A percentile compares a stretch with the other conserved stretches of the same genome.
Conservation (phyloP, 495 filamentous ascomycete genomes). For the Daldinia caldariorum region DNA sequence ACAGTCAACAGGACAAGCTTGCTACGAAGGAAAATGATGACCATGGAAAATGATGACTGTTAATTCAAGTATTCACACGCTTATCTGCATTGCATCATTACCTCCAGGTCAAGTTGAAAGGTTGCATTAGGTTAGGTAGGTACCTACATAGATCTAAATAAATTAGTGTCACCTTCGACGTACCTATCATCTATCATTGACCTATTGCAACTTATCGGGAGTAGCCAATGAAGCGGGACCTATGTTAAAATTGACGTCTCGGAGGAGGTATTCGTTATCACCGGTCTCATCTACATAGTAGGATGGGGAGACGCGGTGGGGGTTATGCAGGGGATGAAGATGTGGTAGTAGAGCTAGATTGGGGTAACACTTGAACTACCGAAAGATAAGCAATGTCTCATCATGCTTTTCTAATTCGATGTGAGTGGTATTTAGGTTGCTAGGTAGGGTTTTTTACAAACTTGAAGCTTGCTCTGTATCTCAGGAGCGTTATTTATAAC, state of each 20-base stretch:
- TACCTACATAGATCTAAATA: not conserved
- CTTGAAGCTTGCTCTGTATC: not conserved
- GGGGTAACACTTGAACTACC: slow-evolving; percentile 7
- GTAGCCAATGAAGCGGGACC: not conserved
- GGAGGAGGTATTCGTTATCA: slow-evolving; percentile 24
- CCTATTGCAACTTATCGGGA: slow-evolving; percentile 10
- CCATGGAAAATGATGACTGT: not conserved
- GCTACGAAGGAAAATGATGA: not conserved
- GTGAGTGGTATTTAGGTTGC: not conserved
- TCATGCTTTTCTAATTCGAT: not conserved
- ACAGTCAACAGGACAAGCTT: not conserved
- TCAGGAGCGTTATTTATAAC: not conserved
- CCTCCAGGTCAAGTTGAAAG: not conserved
- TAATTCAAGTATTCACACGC: not conserved
- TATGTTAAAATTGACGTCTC: not conserved
- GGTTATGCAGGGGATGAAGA: not conserved
- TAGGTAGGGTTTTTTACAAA: not conserved
- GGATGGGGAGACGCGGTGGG: slow-evolving; percentile 23
- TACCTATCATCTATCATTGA: too few relatives aligned
- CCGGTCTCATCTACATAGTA: not conserved
- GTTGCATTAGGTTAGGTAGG: not conserved
- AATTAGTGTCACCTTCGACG: not conserved
- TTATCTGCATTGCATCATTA: not conserved
- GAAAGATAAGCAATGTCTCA: slow-evolving; percentile 8
- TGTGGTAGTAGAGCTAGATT: not conserved